phyloP scores from a whole-genome alignment of 1,284 basidiomycete genomes.

The Phellopilus nigrolimitatus region DNA sequence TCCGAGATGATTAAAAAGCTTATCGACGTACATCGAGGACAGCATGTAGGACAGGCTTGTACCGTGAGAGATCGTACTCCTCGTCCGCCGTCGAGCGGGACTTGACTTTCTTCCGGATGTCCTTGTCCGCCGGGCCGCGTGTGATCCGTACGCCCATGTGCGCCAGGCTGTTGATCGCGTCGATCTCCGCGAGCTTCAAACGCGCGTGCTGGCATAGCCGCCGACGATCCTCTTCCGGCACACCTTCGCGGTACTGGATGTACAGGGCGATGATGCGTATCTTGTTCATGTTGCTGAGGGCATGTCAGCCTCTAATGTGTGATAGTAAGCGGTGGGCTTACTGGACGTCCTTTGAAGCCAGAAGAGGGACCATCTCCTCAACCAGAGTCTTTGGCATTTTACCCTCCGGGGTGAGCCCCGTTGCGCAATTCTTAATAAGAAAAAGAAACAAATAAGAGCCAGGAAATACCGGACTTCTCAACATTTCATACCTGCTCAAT shows the following conservation, averaged over 20 bases:
- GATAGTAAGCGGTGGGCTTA: conserved; percentile 31
- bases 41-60: conserved; percentile 80
- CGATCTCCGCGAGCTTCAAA: conserved; percentile 85
- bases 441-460: conserved; percentile 1
- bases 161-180: conserved; percentile 86
- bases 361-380: conserved; percentile 96
- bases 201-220: conserved; percentile 97
- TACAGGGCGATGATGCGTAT: conserved; percentile 96
- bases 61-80: conserved; percentile 94
- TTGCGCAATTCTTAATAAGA: conserved; percentile 92
- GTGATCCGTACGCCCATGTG: conserved; percentile 82
- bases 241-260: conserved; percentile 93
- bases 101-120: conserved; percentile 77
- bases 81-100: conserved; percentile 71
- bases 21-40: conserved; percentile 67
- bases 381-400: conserved; percentile 90
- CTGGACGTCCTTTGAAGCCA: conserved; percentile 85
- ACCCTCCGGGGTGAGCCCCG: conserved; percentile 83
- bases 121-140: conserved; percentile 66
- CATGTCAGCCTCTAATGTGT: neutral
- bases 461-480: neutral
- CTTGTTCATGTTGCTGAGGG: conserved; percentile 78
- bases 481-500: conserved; percentile 81
- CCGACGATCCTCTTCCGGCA: conserved; percentile 94
- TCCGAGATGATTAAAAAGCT: conserved; percentile 19